Conservation (phyloP, 768 basidiomycete species). For the Boletellus ananas region DNA sequence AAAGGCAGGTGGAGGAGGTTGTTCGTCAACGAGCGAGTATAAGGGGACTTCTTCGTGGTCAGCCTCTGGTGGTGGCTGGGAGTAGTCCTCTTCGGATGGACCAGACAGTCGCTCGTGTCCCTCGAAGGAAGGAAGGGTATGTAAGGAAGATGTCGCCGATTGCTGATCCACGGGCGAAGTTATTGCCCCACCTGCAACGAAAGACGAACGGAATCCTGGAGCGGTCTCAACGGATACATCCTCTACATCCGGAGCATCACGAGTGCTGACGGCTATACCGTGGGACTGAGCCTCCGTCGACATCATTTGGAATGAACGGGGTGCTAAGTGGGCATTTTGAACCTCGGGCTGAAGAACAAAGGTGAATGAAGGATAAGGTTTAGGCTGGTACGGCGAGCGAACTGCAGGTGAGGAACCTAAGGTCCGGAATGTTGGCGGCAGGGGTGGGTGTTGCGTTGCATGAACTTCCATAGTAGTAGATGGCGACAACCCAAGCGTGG, state of each 20-base stretch:
- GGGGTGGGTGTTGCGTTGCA: background rate
- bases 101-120: background rate
- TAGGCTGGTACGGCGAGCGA: background rate
- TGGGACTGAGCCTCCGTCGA: background rate
- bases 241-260: background rate
- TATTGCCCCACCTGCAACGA: background rate
- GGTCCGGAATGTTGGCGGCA: background rate
- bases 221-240: background rate
- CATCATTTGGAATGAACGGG: background rate
- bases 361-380: background rate
- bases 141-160: background rate
- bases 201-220: background rate
- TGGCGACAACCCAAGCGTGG: constrained; percentile 1
- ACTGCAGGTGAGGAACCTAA: background rate
- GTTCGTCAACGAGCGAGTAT: constrained; percentile 24
- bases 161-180: background rate
- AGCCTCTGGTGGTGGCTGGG: constrained; percentile 1
- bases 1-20: constrained; percentile 24
- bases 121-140: constrained; percentile 7
- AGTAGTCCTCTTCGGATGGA: background rate
- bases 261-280: background rate
- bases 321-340: background rate
- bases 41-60: constrained; percentile 19
- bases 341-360: background rate
- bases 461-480: background rate